A percentile compares a stretch with the other conserved stretches of the same genome.
Conservation (phyloP, 1,284 basidiomycete species). For the Moesziomyces globuligerus region DNA sequence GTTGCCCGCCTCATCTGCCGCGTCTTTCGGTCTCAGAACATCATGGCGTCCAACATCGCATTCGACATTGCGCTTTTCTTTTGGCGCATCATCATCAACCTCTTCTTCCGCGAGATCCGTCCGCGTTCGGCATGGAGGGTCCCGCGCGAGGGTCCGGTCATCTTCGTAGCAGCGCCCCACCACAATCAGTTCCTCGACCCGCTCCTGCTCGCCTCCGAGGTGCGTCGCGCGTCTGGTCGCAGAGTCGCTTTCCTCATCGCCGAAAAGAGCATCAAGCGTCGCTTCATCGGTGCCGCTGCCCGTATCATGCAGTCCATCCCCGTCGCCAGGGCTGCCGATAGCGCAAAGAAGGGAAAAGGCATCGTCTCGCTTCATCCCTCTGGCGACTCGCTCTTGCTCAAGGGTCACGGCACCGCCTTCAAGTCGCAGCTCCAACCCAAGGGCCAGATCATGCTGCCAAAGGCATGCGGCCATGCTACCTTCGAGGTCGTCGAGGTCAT, state of each 20-base stretch:
- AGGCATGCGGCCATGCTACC: conserved; percentile 79
- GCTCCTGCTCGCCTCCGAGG: conserved; percentile 85
- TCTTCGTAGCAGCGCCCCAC: conserved; percentile 96
- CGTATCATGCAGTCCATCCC: conserved; percentile 81
- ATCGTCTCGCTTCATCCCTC: conserved; percentile 76
- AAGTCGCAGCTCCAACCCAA: conserved; percentile 78
- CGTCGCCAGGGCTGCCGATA: conserved; percentile 90
- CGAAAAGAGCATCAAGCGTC: conserved; percentile 87
- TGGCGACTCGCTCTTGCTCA: conserved; percentile 73
- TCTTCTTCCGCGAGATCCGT: conserved; percentile 97
- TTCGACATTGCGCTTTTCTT: conserved; percentile 68
- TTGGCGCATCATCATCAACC: conserved; percentile 83
- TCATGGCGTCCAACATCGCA: conserved; percentile 64
- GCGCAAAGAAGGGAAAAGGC: conserved; percentile 82
- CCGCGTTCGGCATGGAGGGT: conserved; percentile 95
- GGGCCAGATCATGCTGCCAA: conserved; percentile 89
- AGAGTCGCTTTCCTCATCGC: conserved; percentile 90
- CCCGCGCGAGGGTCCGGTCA: conserved; percentile 85
- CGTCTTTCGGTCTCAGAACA: conserved; percentile 48
- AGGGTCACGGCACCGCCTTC: conserved; percentile 85
- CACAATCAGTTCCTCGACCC: conserved; percentile 98
- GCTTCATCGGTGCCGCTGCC: conserved; percentile 83
- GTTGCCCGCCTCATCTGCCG: conserved; percentile 53
- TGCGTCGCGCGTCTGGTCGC: conserved; percentile 81
- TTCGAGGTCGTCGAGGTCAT: conserved; percentile 89